phyloP scores from a whole-genome alignment of 2,329 filamentous ascomycete genomes.

The Aspergillus sp. region DNA sequence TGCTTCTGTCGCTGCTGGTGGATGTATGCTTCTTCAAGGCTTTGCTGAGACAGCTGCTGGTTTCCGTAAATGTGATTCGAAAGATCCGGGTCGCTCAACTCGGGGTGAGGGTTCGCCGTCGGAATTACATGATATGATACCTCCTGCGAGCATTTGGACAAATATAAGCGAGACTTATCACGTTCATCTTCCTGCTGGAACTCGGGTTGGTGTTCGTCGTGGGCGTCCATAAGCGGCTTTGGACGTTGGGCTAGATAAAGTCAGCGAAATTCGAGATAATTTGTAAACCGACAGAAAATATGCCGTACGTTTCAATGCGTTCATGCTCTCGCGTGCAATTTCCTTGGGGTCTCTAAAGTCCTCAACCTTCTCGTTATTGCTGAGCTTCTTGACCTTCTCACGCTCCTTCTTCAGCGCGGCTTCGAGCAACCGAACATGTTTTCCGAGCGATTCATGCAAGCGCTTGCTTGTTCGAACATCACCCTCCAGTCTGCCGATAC shows the following conservation, averaged over 20 bases:
- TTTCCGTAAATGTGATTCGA: constrained; percentile 43
- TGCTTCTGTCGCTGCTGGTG: constrained; percentile 54
- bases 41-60: constrained; percentile 48
- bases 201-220: constrained; percentile 42
- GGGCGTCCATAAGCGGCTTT: constrained; percentile 46
- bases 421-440: constrained; percentile 86
- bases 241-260: constrained; percentile 37
- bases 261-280: neutral
- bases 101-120: constrained; percentile 56
- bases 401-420: constrained; percentile 80
- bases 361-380: constrained; percentile 49
- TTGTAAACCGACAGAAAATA: neutral
- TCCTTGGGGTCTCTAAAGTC: constrained; percentile 41
- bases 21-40: constrained; percentile 57
- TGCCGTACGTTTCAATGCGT: constrained; percentile 33
- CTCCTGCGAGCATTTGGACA: constrained; percentile 64
- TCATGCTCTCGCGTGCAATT: constrained; percentile 41
- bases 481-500: constrained; percentile 91
- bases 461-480: constrained; percentile 81
- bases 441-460: constrained; percentile 81
- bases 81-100: constrained; percentile 41
- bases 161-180: constrained; percentile 59
- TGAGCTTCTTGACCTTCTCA: constrained; percentile 57
- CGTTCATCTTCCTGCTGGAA: constrained; percentile 54
- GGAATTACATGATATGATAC: constrained; percentile 65